Conservation (phyloP, 495 filamentous ascomycete genomes). For the Pyronema omphalodes region DNA sequence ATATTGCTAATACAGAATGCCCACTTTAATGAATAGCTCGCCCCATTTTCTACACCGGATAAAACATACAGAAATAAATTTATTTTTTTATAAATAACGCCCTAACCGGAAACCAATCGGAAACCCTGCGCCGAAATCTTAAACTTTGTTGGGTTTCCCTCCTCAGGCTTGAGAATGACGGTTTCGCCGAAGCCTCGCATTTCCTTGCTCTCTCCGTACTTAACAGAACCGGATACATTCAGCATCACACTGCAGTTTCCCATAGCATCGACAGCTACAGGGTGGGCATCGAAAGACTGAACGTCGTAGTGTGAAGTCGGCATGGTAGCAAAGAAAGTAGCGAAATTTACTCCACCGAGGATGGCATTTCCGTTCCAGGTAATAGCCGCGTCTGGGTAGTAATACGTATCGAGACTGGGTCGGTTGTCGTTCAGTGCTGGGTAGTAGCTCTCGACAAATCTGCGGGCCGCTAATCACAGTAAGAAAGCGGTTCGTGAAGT, state of each 20-base stretch:
- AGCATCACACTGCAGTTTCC: constrained; percentile 36
- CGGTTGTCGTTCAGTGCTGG: constrained; percentile 37
- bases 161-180: constrained; percentile 31
- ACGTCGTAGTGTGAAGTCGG: constrained; percentile 40
- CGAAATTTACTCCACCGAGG: constrained; percentile 36
- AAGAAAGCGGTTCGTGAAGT: neutral
- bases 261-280: constrained; percentile 36
- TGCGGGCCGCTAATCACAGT: constrained; percentile 24
- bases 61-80: too few species aligned
- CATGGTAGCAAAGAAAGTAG: constrained; percentile 45
- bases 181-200: constrained; percentile 48
- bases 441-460: constrained; percentile 38
- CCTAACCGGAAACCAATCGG: neutral
- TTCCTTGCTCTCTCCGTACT: constrained; percentile 33
- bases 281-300: constrained; percentile 46
- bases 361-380: constrained; percentile 48
- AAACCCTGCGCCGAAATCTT: neutral
- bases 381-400: constrained; percentile 35
- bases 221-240: constrained; percentile 41
- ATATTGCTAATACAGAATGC: too few species aligned
- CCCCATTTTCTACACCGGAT: too few species aligned
- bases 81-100: too few species aligned
- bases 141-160: neutral
- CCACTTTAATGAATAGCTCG: too few species aligned
- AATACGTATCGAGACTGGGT: constrained; percentile 37